Percentiles rank a stretch among this genome's conserved stretches.
phyloP scores from a whole-genome alignment of 495 filamentous ascomycete species.

The Geoglossum glabrum region DNA sequence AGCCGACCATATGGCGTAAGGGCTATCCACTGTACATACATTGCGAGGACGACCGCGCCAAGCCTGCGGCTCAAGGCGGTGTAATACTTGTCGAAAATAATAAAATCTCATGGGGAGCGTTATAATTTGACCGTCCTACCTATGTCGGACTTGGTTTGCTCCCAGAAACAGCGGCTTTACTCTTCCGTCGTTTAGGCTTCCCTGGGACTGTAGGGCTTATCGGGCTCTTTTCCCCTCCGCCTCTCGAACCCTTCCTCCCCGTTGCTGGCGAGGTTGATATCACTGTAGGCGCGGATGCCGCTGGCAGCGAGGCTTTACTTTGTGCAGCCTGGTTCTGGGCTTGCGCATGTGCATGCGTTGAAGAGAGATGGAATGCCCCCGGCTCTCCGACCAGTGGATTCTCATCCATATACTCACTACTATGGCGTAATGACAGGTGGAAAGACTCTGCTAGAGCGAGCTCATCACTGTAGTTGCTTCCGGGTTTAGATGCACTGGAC shows the following conservation, averaged over 20 bases:
- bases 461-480: not conserved
- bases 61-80: not conserved
- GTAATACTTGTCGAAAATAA: not conserved
- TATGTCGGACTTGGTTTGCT: not conserved
- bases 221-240: conserved; percentile 21
- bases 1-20: too few relatives aligned
- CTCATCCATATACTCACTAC: conserved; percentile 79
- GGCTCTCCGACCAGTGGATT: conserved; percentile 72
- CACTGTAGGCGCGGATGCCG: not conserved
- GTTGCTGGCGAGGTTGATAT: conserved; percentile 9
- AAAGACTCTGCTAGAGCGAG: conserved; percentile 45
- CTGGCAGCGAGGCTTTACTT: not conserved
- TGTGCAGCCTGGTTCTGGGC: conserved; percentile 3
- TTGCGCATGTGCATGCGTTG: conserved; percentile 22
- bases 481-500: not conserved
- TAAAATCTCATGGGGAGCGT: not conserved
- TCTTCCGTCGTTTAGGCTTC: conserved; percentile 39
- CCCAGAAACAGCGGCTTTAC: conserved; percentile 17
- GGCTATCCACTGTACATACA: not conserved
- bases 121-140: not conserved
- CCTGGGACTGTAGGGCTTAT: conserved; percentile 24
- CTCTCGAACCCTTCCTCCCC: not conserved
- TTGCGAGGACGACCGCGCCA: not conserved
- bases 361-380: conserved; percentile 62
- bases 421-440: conserved; percentile 38